phyloP scores from a whole-genome alignment of 2,329 filamentous ascomycete genomes.

The Pestalotiopsis sp. region DNA sequence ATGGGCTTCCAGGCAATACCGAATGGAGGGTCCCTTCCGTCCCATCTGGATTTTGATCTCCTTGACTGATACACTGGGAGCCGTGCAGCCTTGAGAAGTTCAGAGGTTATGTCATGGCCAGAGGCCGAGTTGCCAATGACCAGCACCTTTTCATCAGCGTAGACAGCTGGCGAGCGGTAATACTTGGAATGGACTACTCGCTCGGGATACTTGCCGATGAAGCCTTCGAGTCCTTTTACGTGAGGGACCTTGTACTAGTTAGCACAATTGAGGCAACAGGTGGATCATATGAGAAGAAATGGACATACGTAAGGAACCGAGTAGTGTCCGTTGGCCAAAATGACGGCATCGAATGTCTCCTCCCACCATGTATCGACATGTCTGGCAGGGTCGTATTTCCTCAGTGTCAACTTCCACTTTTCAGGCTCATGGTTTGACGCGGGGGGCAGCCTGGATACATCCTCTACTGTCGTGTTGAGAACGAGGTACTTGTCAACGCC shows the following conservation, averaged over 20 bases:
- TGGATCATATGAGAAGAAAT: not conserved
- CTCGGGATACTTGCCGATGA: slow-evolving; percentile 39
- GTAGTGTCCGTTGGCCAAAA: slow-evolving; percentile 48
- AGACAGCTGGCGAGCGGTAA: slow-evolving; percentile 42
- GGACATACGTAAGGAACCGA: slow-evolving; percentile 46
- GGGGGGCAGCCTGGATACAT: slow-evolving; percentile 39
- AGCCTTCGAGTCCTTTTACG: slow-evolving; percentile 46
- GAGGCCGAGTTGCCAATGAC: slow-evolving; percentile 49
- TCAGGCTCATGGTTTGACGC: slow-evolving; percentile 16
- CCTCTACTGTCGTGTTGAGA: slow-evolving; percentile 55
- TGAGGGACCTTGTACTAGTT: slow-evolving; percentile 41
- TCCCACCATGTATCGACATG: slow-evolving; percentile 56
- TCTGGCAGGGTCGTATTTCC: slow-evolving; percentile 44
- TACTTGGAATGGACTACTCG: slow-evolving; percentile 48
- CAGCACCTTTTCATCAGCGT: slow-evolving; percentile 36
- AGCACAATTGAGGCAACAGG: not conserved
- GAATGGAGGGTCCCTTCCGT: slow-evolving; percentile 46
- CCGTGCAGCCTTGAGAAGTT: slow-evolving; percentile 37
- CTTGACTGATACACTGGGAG: slow-evolving; percentile 55
- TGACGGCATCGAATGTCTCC: slow-evolving; percentile 49
- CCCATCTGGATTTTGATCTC: slow-evolving; percentile 51
- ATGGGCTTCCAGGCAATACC: slow-evolving; percentile 58
- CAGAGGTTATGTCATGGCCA: slow-evolving; percentile 41
- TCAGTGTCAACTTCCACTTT: slow-evolving; percentile 50
- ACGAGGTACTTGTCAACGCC: slow-evolving; percentile 46